These are phyloP conservation scores for Diaporthe amygdali DNA, from an alignment of 2,329 filamentous ascomycete species.

Conservation along the genomic window DNA sequence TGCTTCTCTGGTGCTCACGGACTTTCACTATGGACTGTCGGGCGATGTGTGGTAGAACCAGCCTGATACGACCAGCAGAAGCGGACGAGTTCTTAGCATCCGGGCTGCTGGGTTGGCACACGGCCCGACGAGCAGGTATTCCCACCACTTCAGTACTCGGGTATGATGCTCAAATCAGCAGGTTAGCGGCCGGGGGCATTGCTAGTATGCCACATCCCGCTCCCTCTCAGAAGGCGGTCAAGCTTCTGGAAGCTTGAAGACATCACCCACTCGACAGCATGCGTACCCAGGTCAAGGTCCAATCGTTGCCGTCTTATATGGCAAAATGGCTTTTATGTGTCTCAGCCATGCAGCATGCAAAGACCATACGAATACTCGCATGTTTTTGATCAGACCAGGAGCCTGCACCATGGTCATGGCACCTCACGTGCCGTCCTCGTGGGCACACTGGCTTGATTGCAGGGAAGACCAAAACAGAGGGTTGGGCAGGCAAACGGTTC, in stretches of 20 bases:
- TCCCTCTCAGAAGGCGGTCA: not conserved
- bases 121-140: not conserved
- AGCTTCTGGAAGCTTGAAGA: conserved; percentile 3
- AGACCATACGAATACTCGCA: not conserved
- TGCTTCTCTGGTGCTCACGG: not conserved
- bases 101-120: not conserved
- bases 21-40: not conserved
- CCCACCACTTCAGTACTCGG: not conserved
- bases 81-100: not conserved
- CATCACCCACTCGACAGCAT: not conserved
- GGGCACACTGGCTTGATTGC: conserved; percentile 13
- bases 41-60: not conserved
- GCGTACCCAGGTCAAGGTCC: not conserved
- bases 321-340: conserved; percentile 1
- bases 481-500: conserved; percentile 6
- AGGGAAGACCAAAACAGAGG: not conserved
- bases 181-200: conserved; percentile 5
- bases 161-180: not conserved
- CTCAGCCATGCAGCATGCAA: conserved; percentile 6
- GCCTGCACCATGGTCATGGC: not conserved
- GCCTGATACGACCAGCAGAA: not conserved
- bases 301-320: not conserved
- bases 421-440: conserved; percentile 2
- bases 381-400: not conserved
- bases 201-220: not conserved